These are phyloP conservation scores for Vigna trinervia DNA, from an alignment of 306 rosid genomes.

Conservation along the genomic window DNA sequence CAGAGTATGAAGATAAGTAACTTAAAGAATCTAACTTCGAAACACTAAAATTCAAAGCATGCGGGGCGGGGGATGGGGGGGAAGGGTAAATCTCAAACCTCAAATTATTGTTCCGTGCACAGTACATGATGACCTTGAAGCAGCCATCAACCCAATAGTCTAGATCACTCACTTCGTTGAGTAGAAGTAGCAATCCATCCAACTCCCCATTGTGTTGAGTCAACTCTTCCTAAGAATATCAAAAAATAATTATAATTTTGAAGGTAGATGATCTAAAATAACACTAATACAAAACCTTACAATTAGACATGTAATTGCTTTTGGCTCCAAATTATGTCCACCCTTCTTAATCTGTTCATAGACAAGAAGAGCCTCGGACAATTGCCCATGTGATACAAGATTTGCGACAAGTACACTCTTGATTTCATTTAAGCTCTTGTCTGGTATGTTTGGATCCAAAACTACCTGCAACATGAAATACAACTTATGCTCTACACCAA, in stretches of 20 bases:
- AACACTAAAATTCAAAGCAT: neutral
- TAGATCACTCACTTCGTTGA: constrained; percentile 59
- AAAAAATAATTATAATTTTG: neutral
- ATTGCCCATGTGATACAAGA: constrained; percentile 74
- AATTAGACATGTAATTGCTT: constrained; percentile 70
- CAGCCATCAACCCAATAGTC: constrained; percentile 81
- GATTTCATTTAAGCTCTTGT: constrained; percentile 62
- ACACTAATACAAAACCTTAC: constrained; percentile 56
- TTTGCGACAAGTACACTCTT: constrained; percentile 75
- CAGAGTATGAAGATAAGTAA: constrained; percentile 34
- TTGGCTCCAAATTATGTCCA: constrained; percentile 69
- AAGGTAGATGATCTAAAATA: constrained; percentile 30
- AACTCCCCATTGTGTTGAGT: constrained; percentile 59
- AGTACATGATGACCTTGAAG: constrained; percentile 61
- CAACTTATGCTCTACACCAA: neutral
- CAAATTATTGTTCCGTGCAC: constrained; percentile 62
- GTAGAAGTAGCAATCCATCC: constrained; percentile 65
- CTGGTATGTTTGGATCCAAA: constrained; percentile 54
- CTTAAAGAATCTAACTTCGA: constrained; percentile 20
- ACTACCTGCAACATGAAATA: constrained; percentile 60
- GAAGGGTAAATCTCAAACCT: constrained; percentile 59
- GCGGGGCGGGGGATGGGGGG: neutral
- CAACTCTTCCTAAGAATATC: constrained; percentile 65
- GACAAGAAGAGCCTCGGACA: constrained; percentile 62
- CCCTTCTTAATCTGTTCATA: constrained; percentile 69